phyloP scores from a whole-genome alignment of 371 early-diverging fungal genomes.

The Mucor indicus region DNA sequence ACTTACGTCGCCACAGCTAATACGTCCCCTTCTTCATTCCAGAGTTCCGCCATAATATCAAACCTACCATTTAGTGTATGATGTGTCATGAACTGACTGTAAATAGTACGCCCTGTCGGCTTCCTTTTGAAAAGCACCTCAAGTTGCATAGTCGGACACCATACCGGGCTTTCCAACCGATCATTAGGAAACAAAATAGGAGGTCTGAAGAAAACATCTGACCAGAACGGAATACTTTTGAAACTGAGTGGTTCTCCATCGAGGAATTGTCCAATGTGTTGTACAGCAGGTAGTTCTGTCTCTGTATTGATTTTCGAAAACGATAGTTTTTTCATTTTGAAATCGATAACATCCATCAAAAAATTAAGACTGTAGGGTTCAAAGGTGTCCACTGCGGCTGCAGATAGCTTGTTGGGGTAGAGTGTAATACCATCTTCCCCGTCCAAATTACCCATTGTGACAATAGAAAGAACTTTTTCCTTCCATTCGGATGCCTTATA shows the following conservation, averaged over 20 bases:
- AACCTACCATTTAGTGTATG: conserved; percentile 43
- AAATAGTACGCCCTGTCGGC: conserved; percentile 24
- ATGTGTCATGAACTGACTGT: conserved; percentile 28
- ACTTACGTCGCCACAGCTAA: conserved; percentile 35
- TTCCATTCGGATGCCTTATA: conserved; percentile 24
- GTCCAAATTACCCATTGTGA: conserved; percentile 46
- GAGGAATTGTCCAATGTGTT: conserved; percentile 26
- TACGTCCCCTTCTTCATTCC: conserved; percentile 28
- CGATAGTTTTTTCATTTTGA: conserved; percentile 3
- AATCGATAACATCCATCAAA: conserved; percentile 26
- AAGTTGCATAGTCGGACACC: conserved; percentile 50
- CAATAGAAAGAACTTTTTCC: conserved; percentile 29
- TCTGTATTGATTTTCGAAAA: not conserved
- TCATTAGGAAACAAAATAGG: conserved; percentile 25
- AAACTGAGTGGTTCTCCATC: conserved; percentile 39
- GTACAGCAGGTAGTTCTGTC: conserved; percentile 31
- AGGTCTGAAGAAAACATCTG: conserved; percentile 44
- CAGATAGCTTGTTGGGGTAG: conserved; percentile 13
- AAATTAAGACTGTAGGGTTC: conserved; percentile 21
- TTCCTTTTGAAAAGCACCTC: conserved; percentile 43
- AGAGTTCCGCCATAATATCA: conserved; percentile 42
- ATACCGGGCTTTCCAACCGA: conserved; percentile 23
- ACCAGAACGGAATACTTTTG: conserved; percentile 39
- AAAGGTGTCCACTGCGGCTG: conserved; percentile 19
- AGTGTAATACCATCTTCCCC: conserved; percentile 30